These are phyloP conservation scores for Danielozyma ontarioensis DNA, from an alignment of 805 yeast genomes.

Conservation along the genomic window DNA sequence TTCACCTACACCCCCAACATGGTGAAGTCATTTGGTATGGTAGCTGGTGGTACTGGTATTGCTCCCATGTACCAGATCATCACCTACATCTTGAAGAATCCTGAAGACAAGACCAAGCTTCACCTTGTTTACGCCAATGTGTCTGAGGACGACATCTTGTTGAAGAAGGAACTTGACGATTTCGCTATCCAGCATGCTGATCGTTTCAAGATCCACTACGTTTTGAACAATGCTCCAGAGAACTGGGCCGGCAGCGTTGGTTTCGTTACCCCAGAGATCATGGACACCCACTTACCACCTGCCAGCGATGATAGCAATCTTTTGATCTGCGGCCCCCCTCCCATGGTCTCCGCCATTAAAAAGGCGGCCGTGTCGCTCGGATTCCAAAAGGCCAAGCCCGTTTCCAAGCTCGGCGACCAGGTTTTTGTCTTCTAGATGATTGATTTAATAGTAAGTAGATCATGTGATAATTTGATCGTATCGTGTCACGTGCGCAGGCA, in stretches of 20 bases:
- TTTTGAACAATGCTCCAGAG: conserved; percentile 67
- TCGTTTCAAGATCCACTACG: conserved; percentile 61
- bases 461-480: neutral
- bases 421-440: conserved; percentile 76
- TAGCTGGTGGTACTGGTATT: conserved; percentile 96
- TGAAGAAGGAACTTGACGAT: conserved; percentile 73
- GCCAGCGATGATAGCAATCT: conserved; percentile 60
- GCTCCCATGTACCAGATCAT: conserved; percentile 94
- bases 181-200: conserved; percentile 53
- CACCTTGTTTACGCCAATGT: conserved; percentile 78
- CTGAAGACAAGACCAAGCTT: conserved; percentile 72
- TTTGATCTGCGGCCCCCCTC: conserved; percentile 91
- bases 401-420: conserved; percentile 85
- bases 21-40: conserved; percentile 73
- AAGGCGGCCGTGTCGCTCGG: conserved; percentile 73
- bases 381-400: conserved; percentile 78
- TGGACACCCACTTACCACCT: conserved; percentile 59
- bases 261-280: conserved; percentile 70
- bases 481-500: neutral
- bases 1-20: conserved; percentile 79
- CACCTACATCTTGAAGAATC: conserved; percentile 72
- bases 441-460: too few species aligned
- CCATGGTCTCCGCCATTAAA: conserved; percentile 82
- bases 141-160: conserved; percentile 70
- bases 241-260: conserved; percentile 78